Percentiles rank a stretch among this genome's conserved stretches.
Evolutionary conservation across 768 basidiomycete genomes (phyloP).

Genomic region (Leccinum uliginosum): DNA sequence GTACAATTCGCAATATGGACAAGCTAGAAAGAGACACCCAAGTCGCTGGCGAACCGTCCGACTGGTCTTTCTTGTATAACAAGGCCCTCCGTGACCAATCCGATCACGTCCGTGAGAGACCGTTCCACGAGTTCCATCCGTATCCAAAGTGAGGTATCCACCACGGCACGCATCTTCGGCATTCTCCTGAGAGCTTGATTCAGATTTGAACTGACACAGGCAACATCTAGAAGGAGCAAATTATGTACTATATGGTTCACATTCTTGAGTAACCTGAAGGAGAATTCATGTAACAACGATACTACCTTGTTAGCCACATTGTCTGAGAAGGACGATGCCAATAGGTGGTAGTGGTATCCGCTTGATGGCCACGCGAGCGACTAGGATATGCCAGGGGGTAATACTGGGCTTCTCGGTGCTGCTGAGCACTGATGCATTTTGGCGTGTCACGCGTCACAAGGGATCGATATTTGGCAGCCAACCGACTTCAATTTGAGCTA

Average conservation of each 20-base stretch:
- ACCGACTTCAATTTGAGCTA: too few species aligned
- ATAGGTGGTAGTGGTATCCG: slow-evolving; percentile 54
- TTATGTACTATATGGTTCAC: slow-evolving; percentile 59
- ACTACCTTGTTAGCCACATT: slow-evolving; percentile 55
- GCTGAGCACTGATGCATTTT: too few species aligned
- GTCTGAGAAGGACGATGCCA: slow-evolving; percentile 20
- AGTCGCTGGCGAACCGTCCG: slow-evolving; percentile 76
- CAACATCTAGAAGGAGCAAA: slow-evolving; percentile 60
- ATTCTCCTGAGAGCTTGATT: slow-evolving; percentile 32
- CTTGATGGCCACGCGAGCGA: slow-evolving; percentile 75
- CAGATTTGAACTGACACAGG: slow-evolving; percentile 55
- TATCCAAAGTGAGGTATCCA: slow-evolving; percentile 72
- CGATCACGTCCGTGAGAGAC: slow-evolving; percentile 77
- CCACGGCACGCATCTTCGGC: neutral
- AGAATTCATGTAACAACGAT: slow-evolving; percentile 60
- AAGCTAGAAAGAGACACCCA: slow-evolving; percentile 35
- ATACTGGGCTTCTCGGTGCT: slow-evolving; percentile 20
- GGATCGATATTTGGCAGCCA: too few species aligned
- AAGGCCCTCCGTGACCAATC: slow-evolving; percentile 56
- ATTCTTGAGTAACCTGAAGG: slow-evolving; percentile 51
- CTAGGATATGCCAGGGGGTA: slow-evolving; percentile 21
- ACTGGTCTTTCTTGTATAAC: slow-evolving; percentile 64
- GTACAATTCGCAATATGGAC: neutral
- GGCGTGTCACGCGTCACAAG: too few species aligned
- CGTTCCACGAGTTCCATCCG: slow-evolving; percentile 89